Evolutionary conservation across 1,139 yeast species (phyloP).

Genomic region (Tardiomyces blankii): DNA sequence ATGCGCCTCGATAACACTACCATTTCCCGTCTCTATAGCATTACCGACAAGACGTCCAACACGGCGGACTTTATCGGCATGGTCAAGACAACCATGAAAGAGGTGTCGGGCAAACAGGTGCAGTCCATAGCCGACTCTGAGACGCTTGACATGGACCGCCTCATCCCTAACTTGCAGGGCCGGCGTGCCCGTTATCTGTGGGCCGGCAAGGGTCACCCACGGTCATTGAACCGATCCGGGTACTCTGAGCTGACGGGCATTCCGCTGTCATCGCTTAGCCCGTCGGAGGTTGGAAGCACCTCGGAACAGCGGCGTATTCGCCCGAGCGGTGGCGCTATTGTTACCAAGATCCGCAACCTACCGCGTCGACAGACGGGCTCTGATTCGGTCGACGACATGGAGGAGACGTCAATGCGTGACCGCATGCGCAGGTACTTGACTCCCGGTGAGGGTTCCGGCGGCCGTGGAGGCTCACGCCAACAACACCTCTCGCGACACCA

Average conservation of each 20-base stretch:
- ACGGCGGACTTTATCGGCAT: slow-evolving; percentile 48
- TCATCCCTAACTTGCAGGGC: slow-evolving; percentile 35
- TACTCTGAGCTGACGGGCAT: slow-evolving; percentile 3
- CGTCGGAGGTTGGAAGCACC: not conserved
- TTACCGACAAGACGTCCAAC: slow-evolving; percentile 44
- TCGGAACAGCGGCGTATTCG: not conserved
- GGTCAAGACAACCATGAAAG: slow-evolving; percentile 68
- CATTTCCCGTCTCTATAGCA: slow-evolving; percentile 44
- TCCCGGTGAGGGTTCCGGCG: not conserved
- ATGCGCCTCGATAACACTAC: slow-evolving; percentile 55
- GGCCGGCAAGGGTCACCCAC: slow-evolving; percentile 33
- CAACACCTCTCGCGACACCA: too few species aligned
- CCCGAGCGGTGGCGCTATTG: not conserved
- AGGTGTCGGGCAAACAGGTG: slow-evolving; percentile 37
- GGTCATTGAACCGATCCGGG: not conserved
- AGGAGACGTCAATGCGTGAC: not conserved
- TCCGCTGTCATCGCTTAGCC: slow-evolving; percentile 2
- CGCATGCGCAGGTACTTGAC: not conserved
- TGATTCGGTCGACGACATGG: not conserved
- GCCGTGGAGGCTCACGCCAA: not conserved
- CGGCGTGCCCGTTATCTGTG: slow-evolving; percentile 38
- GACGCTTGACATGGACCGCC: slow-evolving; percentile 37
- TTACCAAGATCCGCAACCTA: not conserved
- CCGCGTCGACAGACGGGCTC: not conserved
- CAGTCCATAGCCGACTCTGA: slow-evolving; percentile 37